phyloP scores from a whole-genome alignment of 306 rosid genomes.

The Lathyrus sativus region DNA sequence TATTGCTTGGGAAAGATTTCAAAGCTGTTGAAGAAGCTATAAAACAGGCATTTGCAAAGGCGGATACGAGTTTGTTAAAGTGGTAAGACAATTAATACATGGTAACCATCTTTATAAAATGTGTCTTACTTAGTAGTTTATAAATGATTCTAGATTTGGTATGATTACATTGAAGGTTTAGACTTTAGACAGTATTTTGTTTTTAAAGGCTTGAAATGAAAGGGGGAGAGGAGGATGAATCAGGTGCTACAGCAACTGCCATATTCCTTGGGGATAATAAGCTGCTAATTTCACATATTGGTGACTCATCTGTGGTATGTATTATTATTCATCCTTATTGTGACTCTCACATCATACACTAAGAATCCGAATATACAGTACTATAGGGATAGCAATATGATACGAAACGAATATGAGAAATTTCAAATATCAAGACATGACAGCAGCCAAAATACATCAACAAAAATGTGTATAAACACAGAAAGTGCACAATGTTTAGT shows the following conservation, averaged over 20 bases:
- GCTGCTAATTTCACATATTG: conserved; percentile 80
- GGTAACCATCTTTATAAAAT: conserved; percentile 2
- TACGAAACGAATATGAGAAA: not conserved
- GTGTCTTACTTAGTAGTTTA: conserved; percentile 30
- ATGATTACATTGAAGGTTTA: conserved; percentile 56
- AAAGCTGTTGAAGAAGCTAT: conserved; percentile 64
- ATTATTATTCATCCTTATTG: conserved; percentile 15
- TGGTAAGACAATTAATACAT: conserved; percentile 52
- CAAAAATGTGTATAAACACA: not conserved
- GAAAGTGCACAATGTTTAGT: not conserved
- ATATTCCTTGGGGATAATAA: conserved; percentile 61
- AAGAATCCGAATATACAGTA: not conserved
- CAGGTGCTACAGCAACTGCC: conserved; percentile 90
- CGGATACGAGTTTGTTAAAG: conserved; percentile 64
- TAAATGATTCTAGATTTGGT: conserved; percentile 42
- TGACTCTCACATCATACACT: not conserved
- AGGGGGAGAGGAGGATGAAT: conserved; percentile 71
- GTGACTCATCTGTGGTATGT: conserved; percentile 89
- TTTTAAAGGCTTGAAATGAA: conserved; percentile 84
- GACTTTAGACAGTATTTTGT: conserved; percentile 66
- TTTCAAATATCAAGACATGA: not conserved
- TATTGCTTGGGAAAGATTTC: conserved; percentile 64
- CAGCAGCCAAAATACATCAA: not conserved
- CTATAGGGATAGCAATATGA: not conserved
- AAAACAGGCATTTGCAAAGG: conserved; percentile 66